Conservation (phyloP, 1,284 basidiomycete genomes). For the Inonotus obliquus region DNA sequence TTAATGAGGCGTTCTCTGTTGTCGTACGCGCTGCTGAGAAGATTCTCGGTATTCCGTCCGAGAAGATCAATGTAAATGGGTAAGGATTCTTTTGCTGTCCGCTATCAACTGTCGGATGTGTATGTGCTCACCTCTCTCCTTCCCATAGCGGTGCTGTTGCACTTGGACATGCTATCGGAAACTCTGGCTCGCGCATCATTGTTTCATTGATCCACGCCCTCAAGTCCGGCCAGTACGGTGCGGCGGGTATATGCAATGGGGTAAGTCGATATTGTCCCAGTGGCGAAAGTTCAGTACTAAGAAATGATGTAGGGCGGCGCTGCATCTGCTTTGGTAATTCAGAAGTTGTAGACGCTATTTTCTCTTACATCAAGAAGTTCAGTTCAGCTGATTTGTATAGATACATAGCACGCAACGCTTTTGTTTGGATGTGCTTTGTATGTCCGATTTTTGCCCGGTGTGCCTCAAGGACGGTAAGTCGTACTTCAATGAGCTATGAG, state of each 20-base stretch:
- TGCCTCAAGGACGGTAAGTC: neutral
- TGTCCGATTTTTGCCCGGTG: neutral
- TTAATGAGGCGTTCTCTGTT: slow-evolving; percentile 98
- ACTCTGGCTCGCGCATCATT: slow-evolving; percentile 92
- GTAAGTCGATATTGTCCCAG: slow-evolving; percentile 43
- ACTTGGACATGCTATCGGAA: slow-evolving; percentile 93
- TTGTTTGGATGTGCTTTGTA: neutral
- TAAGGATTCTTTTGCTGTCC: slow-evolving; percentile 35
- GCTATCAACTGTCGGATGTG: slow-evolving; percentile 18
- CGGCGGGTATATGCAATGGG: slow-evolving; percentile 97
- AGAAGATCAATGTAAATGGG: slow-evolving; percentile 93
- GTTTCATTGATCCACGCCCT: slow-evolving; percentile 92
- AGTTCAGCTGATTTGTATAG: slow-evolving; percentile 8
- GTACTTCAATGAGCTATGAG: neutral
- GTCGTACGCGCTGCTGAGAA: slow-evolving; percentile 92
- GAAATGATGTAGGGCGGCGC: slow-evolving; percentile 72
- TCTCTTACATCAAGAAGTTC: neutral
- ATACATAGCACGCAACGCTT: slow-evolving; percentile 5
- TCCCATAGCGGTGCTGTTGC: slow-evolving; percentile 79
- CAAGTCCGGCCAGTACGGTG: slow-evolving; percentile 94
- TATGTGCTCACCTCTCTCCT: slow-evolving; percentile 15
- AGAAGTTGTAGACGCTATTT: slow-evolving; percentile 59
- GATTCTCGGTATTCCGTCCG: slow-evolving; percentile 76
- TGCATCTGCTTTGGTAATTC: slow-evolving; percentile 85
- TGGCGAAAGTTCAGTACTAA: slow-evolving; percentile 16